phyloP scores from a whole-genome alignment of 176 grass and related monocot species.

The Bolboschoenus planiculmis region DNA sequence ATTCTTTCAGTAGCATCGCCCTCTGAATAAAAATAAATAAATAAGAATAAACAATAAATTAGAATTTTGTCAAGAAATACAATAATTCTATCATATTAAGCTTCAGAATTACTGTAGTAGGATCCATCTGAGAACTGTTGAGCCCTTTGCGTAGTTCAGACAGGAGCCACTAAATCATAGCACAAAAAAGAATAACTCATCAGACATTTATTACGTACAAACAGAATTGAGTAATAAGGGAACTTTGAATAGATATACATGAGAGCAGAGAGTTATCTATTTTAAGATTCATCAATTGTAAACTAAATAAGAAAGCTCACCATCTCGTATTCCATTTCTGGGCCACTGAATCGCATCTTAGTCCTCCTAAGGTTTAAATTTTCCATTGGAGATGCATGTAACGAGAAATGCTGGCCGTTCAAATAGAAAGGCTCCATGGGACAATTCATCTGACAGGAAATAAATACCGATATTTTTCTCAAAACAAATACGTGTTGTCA shows the following conservation, averaged over 20 bases:
- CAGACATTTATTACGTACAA: not conserved
- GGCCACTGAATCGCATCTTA: conserved; percentile 31
- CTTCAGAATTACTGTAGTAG: not conserved
- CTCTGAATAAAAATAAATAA: not conserved
- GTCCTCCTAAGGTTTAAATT: conserved; percentile 20
- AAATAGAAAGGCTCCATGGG: conserved; percentile 3
- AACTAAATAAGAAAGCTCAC: conserved; percentile 26
- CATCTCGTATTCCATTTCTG: conserved; percentile 45
- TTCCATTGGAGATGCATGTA: conserved; percentile 24
- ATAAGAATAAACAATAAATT: not conserved
- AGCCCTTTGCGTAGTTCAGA: not conserved
- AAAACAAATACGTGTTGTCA: not conserved
- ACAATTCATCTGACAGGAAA: conserved; percentile 38
- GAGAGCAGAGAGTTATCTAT: not conserved
- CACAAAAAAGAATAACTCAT: not conserved
- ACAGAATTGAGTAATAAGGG: not conserved
- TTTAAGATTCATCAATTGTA: not conserved
- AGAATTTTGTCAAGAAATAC: not conserved
- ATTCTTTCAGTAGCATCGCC: not conserved
- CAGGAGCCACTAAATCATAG: not conserved
- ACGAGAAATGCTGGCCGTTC: not conserved
- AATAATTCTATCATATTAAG: not conserved
- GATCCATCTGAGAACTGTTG: not conserved
- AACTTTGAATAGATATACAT: not conserved
- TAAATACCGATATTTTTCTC: conserved; percentile 6